phyloP scores from a whole-genome alignment of 2,329 filamentous ascomycete genomes.

The Erysiphe neolycopersici region DNA sequence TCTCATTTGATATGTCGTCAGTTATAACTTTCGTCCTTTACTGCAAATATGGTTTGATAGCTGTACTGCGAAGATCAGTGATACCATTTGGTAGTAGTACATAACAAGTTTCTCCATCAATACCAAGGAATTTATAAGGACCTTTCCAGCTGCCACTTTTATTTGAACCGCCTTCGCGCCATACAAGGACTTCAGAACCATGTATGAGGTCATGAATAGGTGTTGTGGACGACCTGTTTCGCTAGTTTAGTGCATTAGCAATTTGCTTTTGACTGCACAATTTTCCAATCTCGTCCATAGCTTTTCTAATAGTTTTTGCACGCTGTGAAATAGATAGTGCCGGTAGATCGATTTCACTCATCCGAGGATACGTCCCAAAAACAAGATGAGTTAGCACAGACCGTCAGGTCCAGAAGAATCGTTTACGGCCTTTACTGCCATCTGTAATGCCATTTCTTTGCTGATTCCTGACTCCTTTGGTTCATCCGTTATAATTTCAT shows the following conservation, averaged over 20 bases:
- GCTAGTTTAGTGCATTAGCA: neutral
- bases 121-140: neutral
- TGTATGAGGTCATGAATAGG: neutral
- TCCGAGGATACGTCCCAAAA: neutral
- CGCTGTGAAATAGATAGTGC: neutral
- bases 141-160: neutral
- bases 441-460: neutral
- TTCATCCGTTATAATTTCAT: neutral
- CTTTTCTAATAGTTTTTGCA: constrained; percentile 1
- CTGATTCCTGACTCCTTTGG: neutral
- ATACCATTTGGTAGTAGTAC: neutral
- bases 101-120: neutral
- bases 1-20: neutral
- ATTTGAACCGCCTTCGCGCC: neutral
- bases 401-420: neutral
- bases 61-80: neutral
- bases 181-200: neutral
- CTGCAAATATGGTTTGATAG: too few relatives aligned
- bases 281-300: constrained; percentile 1
- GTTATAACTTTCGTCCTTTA: neutral
- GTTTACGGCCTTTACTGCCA: neutral
- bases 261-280: neutral
- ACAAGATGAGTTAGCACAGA: neutral
- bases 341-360: neutral
- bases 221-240: neutral